A percentile compares a stretch with the other conserved stretches of the same genome.
Conservation (phyloP, 2,329 filamentous ascomycete species). For the Gnomoniopsis smithogilvyi region DNA sequence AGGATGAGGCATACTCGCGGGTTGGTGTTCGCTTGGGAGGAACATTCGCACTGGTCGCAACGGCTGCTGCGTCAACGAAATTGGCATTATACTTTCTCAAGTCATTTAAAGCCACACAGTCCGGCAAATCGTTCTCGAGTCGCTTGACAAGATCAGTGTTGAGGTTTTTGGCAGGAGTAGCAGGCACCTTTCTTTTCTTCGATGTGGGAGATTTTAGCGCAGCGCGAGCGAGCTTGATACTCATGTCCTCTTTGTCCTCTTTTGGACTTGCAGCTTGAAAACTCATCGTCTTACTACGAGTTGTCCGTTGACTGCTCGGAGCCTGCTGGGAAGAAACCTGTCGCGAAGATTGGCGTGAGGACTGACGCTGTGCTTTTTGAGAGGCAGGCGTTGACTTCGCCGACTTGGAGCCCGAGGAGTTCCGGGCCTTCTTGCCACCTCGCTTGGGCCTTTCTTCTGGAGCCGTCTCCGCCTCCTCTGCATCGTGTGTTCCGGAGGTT, state of each 20-base stretch:
- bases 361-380: conserved; percentile 5
- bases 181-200: conserved; percentile 19
- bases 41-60: conserved; percentile 49
- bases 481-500: conserved; percentile 4
- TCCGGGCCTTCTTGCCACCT: not conserved
- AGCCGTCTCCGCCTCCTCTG: conserved; percentile 1
- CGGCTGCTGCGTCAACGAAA: conserved; percentile 48
- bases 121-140: conserved; percentile 47
- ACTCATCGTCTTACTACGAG: conserved; percentile 18
- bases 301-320: conserved; percentile 11
- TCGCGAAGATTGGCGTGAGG: not conserved
- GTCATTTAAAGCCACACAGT: conserved; percentile 49
- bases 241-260: conserved; percentile 23
- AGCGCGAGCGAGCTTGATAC: conserved; percentile 28
- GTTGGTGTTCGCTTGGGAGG: conserved; percentile 52
- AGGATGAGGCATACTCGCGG: conserved; percentile 57
- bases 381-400: not conserved
- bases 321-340: not conserved
- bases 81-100: conserved; percentile 45
- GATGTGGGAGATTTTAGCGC: conserved; percentile 28
- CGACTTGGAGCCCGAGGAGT: not conserved
- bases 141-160: conserved; percentile 45
- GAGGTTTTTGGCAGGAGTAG: conserved; percentile 21
- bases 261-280: conserved; percentile 16
- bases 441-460: conserved; percentile 2